Percentiles rank a stretch among this genome's conserved stretches.
These are phyloP conservation scores for Populus alba DNA, from an alignment of 345 rosid species.

Conservation along the genomic window DNA sequence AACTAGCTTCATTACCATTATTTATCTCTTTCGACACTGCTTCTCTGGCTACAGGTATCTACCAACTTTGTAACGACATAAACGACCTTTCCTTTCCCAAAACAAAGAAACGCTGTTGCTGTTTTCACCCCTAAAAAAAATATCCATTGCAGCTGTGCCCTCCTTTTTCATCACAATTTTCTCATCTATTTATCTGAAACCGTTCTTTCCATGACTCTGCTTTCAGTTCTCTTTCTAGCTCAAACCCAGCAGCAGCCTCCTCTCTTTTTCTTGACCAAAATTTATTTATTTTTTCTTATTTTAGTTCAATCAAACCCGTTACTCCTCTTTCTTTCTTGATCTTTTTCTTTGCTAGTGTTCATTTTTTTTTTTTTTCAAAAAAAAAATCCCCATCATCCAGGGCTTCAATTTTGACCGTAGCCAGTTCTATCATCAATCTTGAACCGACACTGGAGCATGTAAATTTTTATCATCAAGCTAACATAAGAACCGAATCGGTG, in stretches of 20 bases:
- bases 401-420: background rate
- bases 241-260: background rate
- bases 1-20: background rate
- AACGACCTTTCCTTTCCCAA: conserved; percentile 19
- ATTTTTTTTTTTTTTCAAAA: background rate
- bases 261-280: background rate
- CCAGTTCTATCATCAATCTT: background rate
- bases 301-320: background rate
- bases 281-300: background rate
- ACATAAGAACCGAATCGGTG: background rate
- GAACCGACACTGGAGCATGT: background rate
- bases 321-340: background rate
- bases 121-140: background rate
- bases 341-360: background rate
- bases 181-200: background rate
- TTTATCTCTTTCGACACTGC: conserved; percentile 10
- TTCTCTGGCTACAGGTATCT: conserved; percentile 9
- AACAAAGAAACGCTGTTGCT: background rate
- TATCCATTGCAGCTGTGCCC: background rate
- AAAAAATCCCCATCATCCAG: background rate
- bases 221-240: background rate
- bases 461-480: background rate
- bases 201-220: background rate
- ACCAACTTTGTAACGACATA: conserved; percentile 14
- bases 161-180: background rate